phyloP scores from a whole-genome alignment of 2,329 filamentous ascomycete genomes.

The Paraconiothyrium brasiliense region DNA sequence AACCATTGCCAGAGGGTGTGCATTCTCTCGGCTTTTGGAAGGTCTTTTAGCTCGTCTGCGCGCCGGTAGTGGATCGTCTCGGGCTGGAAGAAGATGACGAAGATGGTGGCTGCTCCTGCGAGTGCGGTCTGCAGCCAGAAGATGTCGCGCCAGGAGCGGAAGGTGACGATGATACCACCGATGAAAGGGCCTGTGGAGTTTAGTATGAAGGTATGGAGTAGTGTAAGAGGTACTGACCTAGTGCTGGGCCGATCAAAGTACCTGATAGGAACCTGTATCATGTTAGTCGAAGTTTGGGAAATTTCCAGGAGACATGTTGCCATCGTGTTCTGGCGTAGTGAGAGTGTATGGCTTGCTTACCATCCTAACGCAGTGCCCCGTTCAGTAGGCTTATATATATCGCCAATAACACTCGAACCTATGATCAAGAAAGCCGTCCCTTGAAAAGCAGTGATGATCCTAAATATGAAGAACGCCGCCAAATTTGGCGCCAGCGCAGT shows the following conservation, averaged over 20 bases:
- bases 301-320: no score
- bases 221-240: slow-evolving; percentile 26
- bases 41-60: slow-evolving; percentile 68
- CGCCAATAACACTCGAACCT: slow-evolving; percentile 73
- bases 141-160: slow-evolving; percentile 75
- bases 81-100: slow-evolving; percentile 73
- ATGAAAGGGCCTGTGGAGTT: slow-evolving; percentile 69
- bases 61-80: slow-evolving; percentile 76
- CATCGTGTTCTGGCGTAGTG: background rate
- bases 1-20: slow-evolving; percentile 69
- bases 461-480: slow-evolving; percentile 76
- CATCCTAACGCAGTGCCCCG: slow-evolving; percentile 77
- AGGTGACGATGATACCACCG: slow-evolving; percentile 80
- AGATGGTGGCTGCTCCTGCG: slow-evolving; percentile 66
- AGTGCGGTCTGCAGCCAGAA: slow-evolving; percentile 81
- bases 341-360: slow-evolving; percentile 3
- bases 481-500: slow-evolving; percentile 78
- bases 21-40: slow-evolving; percentile 60
- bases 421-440: slow-evolving; percentile 79
- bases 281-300: background rate
- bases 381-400: slow-evolving; percentile 67
- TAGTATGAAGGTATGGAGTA: background rate
- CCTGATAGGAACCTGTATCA: slow-evolving; percentile 68
- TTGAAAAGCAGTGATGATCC: slow-evolving; percentile 77
- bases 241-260: slow-evolving; percentile 72